phyloP scores from a whole-genome alignment of 108 stramenopile species.

The Stephanodiscus minutulus region DNA sequence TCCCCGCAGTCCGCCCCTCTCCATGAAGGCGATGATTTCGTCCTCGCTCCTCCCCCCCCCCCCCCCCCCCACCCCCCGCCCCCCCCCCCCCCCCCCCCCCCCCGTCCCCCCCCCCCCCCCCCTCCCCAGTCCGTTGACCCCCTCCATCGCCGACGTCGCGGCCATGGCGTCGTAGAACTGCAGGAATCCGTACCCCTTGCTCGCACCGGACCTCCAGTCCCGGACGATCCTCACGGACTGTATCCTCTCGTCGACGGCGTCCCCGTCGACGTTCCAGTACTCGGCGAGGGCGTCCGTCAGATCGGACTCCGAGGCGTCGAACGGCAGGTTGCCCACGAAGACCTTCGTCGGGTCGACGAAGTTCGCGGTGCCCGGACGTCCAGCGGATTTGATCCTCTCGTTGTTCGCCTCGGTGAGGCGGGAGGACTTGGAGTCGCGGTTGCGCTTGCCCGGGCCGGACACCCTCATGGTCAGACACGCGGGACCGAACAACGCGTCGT shows the following conservation, averaged over 20 bases:
- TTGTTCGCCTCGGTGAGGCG: constrained; percentile 43
- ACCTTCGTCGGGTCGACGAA: constrained; percentile 70
- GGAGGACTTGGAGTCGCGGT: constrained; percentile 41
- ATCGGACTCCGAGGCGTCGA: constrained; percentile 54
- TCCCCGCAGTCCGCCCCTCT: constrained; percentile 53
- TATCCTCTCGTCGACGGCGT: constrained; percentile 41
- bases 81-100: constrained; percentile 27
- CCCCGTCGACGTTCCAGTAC: constrained; percentile 65
- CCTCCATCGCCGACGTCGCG: constrained; percentile 79
- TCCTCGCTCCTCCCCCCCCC: constrained; percentile 57
- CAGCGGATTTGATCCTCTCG: constrained; percentile 51
- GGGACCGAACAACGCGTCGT: background rate
- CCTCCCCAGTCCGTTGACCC: constrained; percentile 22
- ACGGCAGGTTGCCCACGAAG: constrained; percentile 57
- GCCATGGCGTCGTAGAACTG: constrained; percentile 78
- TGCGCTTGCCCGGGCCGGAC: constrained; percentile 23
- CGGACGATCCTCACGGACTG: constrained; percentile 57
- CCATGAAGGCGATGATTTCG: constrained; percentile 58
- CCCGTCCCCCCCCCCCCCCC: constrained; percentile 1
- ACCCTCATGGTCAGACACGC: constrained; percentile 34
- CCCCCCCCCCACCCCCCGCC: constrained; percentile 46
- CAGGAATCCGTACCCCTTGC: constrained; percentile 89
- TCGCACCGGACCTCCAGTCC: constrained; percentile 86
- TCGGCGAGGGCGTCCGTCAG: constrained; percentile 35
- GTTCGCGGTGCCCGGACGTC: constrained; percentile 70